Conservation (phyloP, 225 moss, liverwort and hornwort species). For the Bryum argenteum region DNA sequence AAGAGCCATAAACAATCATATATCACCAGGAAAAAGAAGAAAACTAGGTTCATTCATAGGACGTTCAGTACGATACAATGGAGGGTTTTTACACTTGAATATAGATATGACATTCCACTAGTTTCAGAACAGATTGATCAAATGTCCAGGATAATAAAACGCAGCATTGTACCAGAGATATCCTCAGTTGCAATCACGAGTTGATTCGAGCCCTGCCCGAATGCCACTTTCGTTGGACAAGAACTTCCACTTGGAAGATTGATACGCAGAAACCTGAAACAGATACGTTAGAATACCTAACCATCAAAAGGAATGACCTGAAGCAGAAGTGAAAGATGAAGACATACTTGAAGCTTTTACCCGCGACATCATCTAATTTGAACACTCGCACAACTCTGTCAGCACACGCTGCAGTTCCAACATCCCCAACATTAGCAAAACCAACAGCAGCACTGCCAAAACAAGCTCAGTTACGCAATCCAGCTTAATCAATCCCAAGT, state of each 20-base stretch:
- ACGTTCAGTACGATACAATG: no score
- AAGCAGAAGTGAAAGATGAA: background rate
- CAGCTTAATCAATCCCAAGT: no score
- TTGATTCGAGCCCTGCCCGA: slow-evolving; percentile 90
- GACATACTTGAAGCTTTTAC: slow-evolving; percentile 95
- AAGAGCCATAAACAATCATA: no score
- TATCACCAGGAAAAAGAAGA: no score
- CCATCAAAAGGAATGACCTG: background rate
- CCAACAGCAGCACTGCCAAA: slow-evolving; percentile 22
- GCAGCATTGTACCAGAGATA: slow-evolving; percentile 54
- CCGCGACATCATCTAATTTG: slow-evolving; percentile 90
- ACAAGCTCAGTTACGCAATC: background rate
- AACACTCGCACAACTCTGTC: slow-evolving; percentile 95
- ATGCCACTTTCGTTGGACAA: slow-evolving; percentile 79
- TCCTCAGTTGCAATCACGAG: slow-evolving; percentile 87
- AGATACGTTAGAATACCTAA: background rate
- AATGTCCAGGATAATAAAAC: no score
- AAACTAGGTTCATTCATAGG: no score
- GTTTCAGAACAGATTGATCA: no score
- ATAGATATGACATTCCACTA: no score
- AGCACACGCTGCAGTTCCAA: slow-evolving; percentile 79
- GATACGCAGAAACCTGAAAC: slow-evolving; percentile 79
- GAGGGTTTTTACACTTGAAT: no score
- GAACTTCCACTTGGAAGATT: slow-evolving; percentile 83
- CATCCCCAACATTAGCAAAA: slow-evolving; percentile 23